These are phyloP conservation scores for Rehmannia glutinosa DNA, from an alignment of 257 asterid species.

Conservation along the genomic window DNA sequence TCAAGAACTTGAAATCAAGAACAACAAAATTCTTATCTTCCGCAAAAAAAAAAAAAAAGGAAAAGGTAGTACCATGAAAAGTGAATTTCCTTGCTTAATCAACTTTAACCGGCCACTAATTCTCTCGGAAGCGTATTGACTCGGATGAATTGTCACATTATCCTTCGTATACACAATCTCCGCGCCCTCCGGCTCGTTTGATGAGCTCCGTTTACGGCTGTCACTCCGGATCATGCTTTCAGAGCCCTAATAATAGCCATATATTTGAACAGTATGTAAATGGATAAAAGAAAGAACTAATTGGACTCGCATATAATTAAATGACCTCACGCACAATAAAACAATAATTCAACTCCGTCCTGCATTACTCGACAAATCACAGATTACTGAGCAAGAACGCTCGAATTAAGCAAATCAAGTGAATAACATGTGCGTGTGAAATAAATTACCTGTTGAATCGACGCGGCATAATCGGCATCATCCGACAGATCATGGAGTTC, in stretches of 20 bases:
- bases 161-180: conserved; percentile 82
- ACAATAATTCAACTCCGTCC: background rate
- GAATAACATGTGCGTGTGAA: background rate
- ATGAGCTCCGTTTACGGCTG: conserved; percentile 47
- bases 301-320: background rate
- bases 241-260: conserved; percentile 56
- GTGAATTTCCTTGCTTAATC: conserved; percentile 73
- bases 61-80: conserved; percentile 61
- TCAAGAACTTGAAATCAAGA: conserved; percentile 6
- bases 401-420: background rate
- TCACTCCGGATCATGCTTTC: conserved; percentile 39
- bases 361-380: conserved; percentile 1
- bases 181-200: conserved; percentile 62
- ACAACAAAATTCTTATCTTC: background rate
- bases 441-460: conserved; percentile 62
- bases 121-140: conserved; percentile 88
- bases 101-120: conserved; percentile 95
- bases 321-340: background rate
- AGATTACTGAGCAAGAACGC: background rate
- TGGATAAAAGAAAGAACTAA: background rate
- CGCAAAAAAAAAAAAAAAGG: background rate
- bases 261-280: background rate
- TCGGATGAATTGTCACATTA: conserved; percentile 95
- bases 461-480: conserved; percentile 93
- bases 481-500: conserved; percentile 80